Conservation (phyloP, 2,329 filamentous ascomycete species). For the Emydomyces testavorans region DNA sequence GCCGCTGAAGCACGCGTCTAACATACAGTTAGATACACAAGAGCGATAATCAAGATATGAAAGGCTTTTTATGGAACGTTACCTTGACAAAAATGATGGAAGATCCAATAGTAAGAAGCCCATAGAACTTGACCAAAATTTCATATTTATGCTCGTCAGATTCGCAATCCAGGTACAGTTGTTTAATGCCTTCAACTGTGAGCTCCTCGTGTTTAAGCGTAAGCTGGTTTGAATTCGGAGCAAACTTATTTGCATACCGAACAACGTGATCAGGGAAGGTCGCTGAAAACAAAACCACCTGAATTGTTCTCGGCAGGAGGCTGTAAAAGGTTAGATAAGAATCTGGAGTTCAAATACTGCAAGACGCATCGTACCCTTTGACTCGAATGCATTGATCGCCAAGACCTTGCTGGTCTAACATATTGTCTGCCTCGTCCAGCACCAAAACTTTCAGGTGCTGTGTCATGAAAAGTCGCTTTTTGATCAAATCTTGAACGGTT, state of each 20-base stretch:
- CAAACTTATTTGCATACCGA: constrained; percentile 70
- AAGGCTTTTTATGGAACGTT: constrained; percentile 18
- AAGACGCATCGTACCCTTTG: constrained; percentile 53
- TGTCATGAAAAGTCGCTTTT: constrained; percentile 60
- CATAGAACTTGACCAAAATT: constrained; percentile 83
- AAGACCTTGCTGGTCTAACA: constrained; percentile 90
- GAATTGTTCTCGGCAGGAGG: constrained; percentile 60
- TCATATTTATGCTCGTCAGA: constrained; percentile 74
- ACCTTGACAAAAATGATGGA: constrained; percentile 97
- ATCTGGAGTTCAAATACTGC: neutral
- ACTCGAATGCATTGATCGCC: constrained; percentile 91
- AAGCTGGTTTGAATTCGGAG: constrained; percentile 74
- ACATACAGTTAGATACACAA: neutral
- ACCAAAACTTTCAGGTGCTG: constrained; percentile 69
- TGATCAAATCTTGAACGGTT: constrained; percentile 79
- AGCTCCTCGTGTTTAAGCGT: constrained; percentile 82
- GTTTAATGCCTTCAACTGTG: constrained; percentile 92
- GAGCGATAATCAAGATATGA: neutral
- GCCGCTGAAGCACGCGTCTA: constrained; percentile 76
- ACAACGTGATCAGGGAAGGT: constrained; percentile 83
- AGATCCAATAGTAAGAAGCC: constrained; percentile 88
- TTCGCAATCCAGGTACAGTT: constrained; percentile 92
- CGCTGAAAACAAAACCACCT: constrained; percentile 89
- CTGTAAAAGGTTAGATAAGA: constrained; percentile 39
- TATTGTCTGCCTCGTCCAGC: constrained; percentile 95